Evolutionary conservation across 176 grass and related monocot species (phyloP), one percentile per base, ranked within the genome.

Genomic region (Aegilops bicornis): DNA sequence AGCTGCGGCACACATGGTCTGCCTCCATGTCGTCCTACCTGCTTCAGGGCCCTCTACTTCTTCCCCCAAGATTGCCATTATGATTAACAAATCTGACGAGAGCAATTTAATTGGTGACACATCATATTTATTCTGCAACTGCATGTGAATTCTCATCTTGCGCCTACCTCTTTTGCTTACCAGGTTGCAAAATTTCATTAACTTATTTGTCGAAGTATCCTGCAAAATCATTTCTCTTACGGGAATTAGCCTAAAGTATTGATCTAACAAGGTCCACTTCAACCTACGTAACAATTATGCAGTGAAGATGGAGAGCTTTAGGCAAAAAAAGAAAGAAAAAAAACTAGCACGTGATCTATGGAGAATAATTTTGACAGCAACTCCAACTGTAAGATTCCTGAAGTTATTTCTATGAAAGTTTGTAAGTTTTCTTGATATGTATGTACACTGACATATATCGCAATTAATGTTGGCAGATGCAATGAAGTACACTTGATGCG

Each of bases 401-500:
- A 33, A 33, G 32, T 33, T 33, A 33, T 33, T 33, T 33, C 32
- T 33, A 92, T 89, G 96, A 98, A 88, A 31, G 2, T 78, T 77
- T 59, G 79, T 24, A 32, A 60, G 15, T 47, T 65, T 16, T 79
- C 82, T 45, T 87, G 74, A 79, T 75, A 70, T 37, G 5, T 58
- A 78, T 69, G 45, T 73, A 72, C 19, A 71, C 43, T 61, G 70
- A 76, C 45, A 54, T 85, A 82, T 42, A 42, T 42, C 8, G 9
- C 40, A 42, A 42, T 42, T 42, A 42, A 42, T 42, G 40, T 42
- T 42, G 80, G 17, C 85, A 98, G 96, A 98, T 98, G 88, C 96
- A 98, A 94, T 98, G 96, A 93, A 93, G 96, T 88, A 93, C 96
- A 76, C 93, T 98, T 81, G 96, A 98, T 86, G 96, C 95, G 75